Evolutionary conservation across 345 rosid genomes (phyloP).

Genomic region (Kernera saxatilis): DNA sequence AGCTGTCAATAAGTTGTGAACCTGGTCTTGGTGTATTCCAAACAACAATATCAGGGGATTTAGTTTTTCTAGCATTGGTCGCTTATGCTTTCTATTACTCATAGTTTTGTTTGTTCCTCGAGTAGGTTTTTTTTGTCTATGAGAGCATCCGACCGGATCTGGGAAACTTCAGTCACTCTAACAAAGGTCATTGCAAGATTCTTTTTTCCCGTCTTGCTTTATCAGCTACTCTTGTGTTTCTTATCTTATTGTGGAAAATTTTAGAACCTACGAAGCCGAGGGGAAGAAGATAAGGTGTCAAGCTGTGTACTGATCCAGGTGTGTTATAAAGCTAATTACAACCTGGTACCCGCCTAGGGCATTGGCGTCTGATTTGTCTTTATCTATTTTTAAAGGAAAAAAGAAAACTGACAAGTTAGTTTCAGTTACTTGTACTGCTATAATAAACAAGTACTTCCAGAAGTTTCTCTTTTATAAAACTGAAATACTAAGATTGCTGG

Average conservation of each 20-base stretch:
- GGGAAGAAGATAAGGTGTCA: constrained; percentile 78
- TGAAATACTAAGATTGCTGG: neutral
- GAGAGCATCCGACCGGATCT: constrained; percentile 56
- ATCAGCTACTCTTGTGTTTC: neutral
- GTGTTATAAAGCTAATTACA: constrained; percentile 13
- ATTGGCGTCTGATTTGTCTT: neutral
- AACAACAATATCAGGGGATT: neutral
- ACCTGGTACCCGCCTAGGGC: neutral
- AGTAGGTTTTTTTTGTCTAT: constrained; percentile 68
- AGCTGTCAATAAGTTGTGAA: neutral
- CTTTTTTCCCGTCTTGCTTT: neutral
- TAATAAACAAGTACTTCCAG: neutral
- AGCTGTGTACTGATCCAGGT: constrained; percentile 71
- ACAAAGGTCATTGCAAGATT: constrained; percentile 45
- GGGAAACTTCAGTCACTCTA: constrained; percentile 61
- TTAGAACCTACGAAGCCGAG: constrained; percentile 65
- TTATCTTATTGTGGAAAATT: neutral
- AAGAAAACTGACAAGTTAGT: neutral
- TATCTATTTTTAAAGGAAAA: neutral
- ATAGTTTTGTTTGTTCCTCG: neutral
- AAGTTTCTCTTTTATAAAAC: neutral
- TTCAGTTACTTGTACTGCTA: neutral
- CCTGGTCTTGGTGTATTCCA: neutral
- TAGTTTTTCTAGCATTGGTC: neutral
- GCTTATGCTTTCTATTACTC: neutral